A percentile compares a stretch with the other conserved stretches of the same genome.
phyloP scores from a whole-genome alignment of 1,284 basidiomycete species.

The Tetrapyrgos nigripes region DNA sequence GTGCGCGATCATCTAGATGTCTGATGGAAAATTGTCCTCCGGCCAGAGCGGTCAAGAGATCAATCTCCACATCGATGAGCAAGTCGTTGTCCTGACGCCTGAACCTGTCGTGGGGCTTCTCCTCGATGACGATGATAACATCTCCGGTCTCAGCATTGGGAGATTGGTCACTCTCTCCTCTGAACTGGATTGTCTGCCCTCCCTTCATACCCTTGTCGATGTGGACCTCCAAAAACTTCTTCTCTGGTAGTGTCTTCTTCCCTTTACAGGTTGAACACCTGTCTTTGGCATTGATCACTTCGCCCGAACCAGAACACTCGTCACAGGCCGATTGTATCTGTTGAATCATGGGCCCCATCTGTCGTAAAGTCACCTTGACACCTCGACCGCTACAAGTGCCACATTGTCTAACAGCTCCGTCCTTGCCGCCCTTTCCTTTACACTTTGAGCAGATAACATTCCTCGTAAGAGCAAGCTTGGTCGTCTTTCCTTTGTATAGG shows the following conservation, averaged over 20 bases:
- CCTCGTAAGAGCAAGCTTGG: slow-evolving; percentile 96
- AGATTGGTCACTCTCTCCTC: slow-evolving; percentile 96
- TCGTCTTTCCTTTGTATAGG: slow-evolving; percentile 98
- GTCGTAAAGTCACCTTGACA: slow-evolving; percentile 90
- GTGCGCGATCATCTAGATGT: slow-evolving; percentile 92
- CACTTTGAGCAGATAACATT: slow-evolving; percentile 95
- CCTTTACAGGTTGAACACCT: slow-evolving; percentile 94
- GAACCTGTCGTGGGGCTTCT: slow-evolving; percentile 93
- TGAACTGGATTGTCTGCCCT: slow-evolving; percentile 95
- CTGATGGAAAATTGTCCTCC: slow-evolving; percentile 92
- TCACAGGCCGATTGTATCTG: slow-evolving; percentile 97
- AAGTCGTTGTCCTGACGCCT: slow-evolving; percentile 95
- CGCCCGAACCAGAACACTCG: slow-evolving; percentile 92
- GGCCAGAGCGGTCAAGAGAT: slow-evolving; percentile 92
- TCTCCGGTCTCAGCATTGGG: slow-evolving; percentile 93
- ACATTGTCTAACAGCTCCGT: slow-evolving; percentile 91
- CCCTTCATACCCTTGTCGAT: slow-evolving; percentile 99
- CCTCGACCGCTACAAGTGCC: slow-evolving; percentile 88
- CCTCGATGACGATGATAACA: slow-evolving; percentile 97
- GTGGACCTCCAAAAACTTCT: slow-evolving; percentile 98
- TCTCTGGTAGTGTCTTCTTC: slow-evolving; percentile 94
- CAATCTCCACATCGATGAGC: slow-evolving; percentile 87
- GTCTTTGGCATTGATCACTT: slow-evolving; percentile 95
- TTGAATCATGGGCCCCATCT: slow-evolving; percentile 99
- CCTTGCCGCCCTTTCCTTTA: slow-evolving; percentile 97